Conservation (phyloP, 192 early-diverging fungal species). For the Entomortierella lignicola region DNA sequence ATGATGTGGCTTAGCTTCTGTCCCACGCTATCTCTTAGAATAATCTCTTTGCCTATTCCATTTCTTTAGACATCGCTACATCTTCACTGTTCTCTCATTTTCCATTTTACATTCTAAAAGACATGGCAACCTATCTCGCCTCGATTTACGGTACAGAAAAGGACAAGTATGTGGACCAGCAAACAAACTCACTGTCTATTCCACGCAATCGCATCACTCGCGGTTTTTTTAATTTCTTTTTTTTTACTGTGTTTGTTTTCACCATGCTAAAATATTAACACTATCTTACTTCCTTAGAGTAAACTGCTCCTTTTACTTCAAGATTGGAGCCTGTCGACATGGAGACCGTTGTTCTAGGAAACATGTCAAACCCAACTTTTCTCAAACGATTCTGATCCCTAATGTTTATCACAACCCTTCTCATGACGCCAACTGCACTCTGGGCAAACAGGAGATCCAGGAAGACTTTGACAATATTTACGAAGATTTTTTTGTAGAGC, state of each 20-base stretch:
- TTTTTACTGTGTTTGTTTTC: too few relatives aligned
- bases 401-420: slow-evolving; percentile 97
- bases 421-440: slow-evolving; percentile 71
- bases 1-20: not conserved
- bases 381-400: slow-evolving; percentile 92
- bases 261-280: too few relatives aligned
- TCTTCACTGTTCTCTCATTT: not conserved
- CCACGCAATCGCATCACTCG: not conserved
- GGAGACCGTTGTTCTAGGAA: slow-evolving; percentile 97
- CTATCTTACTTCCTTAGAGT: slow-evolving; percentile 64
- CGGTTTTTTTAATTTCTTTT: too few relatives aligned
- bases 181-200: not conserved
- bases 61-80: slow-evolving; percentile 1
- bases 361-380: slow-evolving; percentile 97
- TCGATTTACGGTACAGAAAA: slow-evolving; percentile 98
- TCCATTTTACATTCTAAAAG: not conserved
- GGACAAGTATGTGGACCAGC: slow-evolving; percentile 75
- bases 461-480: slow-evolving; percentile 96
- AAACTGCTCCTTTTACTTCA: slow-evolving; percentile 99
- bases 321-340: slow-evolving; percentile 98
- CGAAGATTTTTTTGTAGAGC: slow-evolving; percentile 95
- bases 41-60: not conserved
- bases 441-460: slow-evolving; percentile 78
- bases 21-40: not conserved
- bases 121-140: slow-evolving; percentile 86